These are phyloP conservation scores for Phytophthora parvispora DNA, from an alignment of 352 stramenopile species.

Conservation along the genomic window DNA sequence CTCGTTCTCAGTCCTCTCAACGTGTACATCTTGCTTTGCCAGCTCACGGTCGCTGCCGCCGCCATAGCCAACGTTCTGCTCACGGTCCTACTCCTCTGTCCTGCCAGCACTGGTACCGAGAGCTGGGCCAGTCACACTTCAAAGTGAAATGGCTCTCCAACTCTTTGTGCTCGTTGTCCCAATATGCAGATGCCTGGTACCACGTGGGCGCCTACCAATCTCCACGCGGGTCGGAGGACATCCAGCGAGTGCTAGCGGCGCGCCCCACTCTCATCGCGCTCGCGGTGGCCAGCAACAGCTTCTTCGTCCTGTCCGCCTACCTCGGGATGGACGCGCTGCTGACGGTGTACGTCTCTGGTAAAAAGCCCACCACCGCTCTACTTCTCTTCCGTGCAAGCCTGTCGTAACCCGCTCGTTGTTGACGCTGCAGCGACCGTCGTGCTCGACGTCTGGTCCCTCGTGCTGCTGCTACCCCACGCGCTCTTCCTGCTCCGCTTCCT, in stretches of 20 bases:
- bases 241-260: constrained; percentile 41
- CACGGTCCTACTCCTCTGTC: constrained; percentile 41
- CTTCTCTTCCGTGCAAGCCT: no score
- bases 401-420: no score
- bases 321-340: constrained; percentile 41
- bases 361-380: background rate
- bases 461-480: constrained; percentile 60
- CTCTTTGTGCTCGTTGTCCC: background rate
- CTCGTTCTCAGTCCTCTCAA: no score
- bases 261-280: constrained; percentile 42
- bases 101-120: constrained; percentile 30
- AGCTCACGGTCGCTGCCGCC: constrained; percentile 10
- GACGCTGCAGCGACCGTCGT: constrained; percentile 36
- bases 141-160: no score
- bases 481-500: constrained; percentile 73
- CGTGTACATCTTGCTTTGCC: background rate
- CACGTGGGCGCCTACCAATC: constrained; percentile 51
- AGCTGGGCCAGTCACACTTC: background rate
- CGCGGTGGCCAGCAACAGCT: constrained; percentile 37
- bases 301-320: constrained; percentile 34
- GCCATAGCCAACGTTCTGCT: constrained; percentile 31
- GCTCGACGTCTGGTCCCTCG: constrained; percentile 48
- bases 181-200: constrained; percentile 60
- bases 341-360: constrained; percentile 60
- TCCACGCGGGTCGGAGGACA: constrained; percentile 20